Evolutionary conservation across 306 rosid genomes (phyloP), one percentile per base, ranked within the genome.

Genomic region (Fragaria iinumae): DNA sequence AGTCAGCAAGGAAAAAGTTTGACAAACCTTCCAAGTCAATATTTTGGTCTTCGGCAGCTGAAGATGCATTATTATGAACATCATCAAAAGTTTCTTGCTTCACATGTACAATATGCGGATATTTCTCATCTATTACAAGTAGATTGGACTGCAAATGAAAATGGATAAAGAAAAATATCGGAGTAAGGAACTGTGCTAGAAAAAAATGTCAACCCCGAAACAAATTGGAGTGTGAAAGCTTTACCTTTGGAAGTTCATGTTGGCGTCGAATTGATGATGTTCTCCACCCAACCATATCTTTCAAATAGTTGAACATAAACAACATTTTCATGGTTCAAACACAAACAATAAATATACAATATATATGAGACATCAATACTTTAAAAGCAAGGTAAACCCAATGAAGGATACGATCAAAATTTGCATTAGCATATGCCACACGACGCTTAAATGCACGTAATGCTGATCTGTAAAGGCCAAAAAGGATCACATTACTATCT

Each of bases 231-330:
- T 57, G 20, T 73, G 72, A 82, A 41, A 81, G 74, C 34, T 73
- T 55, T 83, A 89, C 99, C 93, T 88, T 89, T 20, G 97, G 99
- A 81, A 95, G 97, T 87, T 95, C 99, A 86, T 84, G 84, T 79
- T 90, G 96, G 80, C 96, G 97, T 68, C 99, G 88, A 77, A 95
- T 95, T 11, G 99, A 95, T 72, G 99, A 95, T n/a, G 97, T 95
- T 80, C 97, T 84, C 99, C 99, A 95, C 74, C 99, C 99, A 75
- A 95, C 99, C 93, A 95, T 87, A 86, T 95, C 97, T 92, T 90
- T 49, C 77, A 74, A 67, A 38, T 20, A 71, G 83, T 93, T 91
- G 83, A 89, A 84, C 89, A 38, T 21, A 76, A 77, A 84, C 87
- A 85, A 77, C 21, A 67, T 20, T 21, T 39, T 34, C 23, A 14